Conservation (phyloP, 306 rosid genomes). For the Luffa acutangula region DNA sequence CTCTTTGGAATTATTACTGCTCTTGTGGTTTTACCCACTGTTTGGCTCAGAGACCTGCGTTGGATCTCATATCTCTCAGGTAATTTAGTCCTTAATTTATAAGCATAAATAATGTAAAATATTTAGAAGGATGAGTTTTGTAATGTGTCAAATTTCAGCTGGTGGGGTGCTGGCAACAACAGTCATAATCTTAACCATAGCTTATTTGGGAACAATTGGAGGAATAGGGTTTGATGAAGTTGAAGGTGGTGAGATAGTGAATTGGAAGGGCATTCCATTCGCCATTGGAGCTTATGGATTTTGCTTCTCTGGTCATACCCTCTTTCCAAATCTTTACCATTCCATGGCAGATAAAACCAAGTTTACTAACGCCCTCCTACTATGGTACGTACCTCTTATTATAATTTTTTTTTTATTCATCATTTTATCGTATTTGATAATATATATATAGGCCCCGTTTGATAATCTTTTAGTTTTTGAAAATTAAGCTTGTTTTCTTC, state of each 20-base stretch:
- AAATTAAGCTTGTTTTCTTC: too few relatives aligned
- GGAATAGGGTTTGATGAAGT: constrained; percentile 51
- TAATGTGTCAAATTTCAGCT: constrained; percentile 31
- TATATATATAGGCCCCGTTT: too few relatives aligned
- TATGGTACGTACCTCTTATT: too few relatives aligned
- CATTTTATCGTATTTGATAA: too few relatives aligned
- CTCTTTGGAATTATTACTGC: constrained; percentile 53
- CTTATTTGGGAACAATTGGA: constrained; percentile 40
- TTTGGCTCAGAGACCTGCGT: constrained; percentile 71
- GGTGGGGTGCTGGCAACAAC: constrained; percentile 57
- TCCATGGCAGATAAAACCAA: constrained; percentile 71
- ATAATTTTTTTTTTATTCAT: too few relatives aligned
- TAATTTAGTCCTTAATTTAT: too few relatives aligned
- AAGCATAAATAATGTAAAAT: too few relatives aligned
- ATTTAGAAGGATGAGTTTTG: too few relatives aligned
- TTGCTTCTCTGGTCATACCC: constrained; percentile 76
- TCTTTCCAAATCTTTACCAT: constrained; percentile 73
- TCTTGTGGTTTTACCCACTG: constrained; percentile 58
- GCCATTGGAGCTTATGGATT: constrained; percentile 73
- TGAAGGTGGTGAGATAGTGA: constrained; percentile 26
- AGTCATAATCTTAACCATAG: constrained; percentile 36
- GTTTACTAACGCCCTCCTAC: constrained; percentile 35
- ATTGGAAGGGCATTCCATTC: constrained; percentile 66
- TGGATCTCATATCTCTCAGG: constrained; percentile 70
- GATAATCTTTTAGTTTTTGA: too few relatives aligned